Evolutionary conservation across 2,329 filamentous ascomycete species (phyloP).

Genomic region (Claviceps pazoutovae): DNA sequence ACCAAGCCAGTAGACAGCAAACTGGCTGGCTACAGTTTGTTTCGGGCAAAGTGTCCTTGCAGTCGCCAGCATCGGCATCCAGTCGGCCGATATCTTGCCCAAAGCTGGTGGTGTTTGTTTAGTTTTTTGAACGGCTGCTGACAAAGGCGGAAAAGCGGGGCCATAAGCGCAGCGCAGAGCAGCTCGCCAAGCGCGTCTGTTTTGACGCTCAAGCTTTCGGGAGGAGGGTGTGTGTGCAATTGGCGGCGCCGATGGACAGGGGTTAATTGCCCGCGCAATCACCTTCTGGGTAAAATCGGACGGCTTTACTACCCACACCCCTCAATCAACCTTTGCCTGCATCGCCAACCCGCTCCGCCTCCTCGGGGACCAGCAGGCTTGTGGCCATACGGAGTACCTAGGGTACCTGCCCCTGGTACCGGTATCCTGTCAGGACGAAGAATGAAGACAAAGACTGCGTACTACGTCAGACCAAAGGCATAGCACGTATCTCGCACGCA

Average conservation of each 20-base stretch:
- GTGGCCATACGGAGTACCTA: background rate
- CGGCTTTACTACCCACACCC: background rate
- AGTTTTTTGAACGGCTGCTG: background rate
- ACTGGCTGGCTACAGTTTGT: background rate
- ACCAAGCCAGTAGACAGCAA: background rate
- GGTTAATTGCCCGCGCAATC: background rate
- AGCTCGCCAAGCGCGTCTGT: conserved; percentile 4
- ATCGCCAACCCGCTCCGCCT: background rate
- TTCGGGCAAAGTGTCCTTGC: background rate
- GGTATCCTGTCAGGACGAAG: too few relatives aligned
- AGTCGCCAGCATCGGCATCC: background rate
- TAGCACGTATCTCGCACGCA: background rate
- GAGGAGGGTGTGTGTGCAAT: background rate
- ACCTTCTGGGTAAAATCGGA: background rate
- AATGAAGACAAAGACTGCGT: too few relatives aligned
- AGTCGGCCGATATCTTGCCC: background rate
- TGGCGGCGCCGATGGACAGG: background rate
- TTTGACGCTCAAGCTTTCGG: background rate
- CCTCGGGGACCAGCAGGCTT: background rate
- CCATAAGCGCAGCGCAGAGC: background rate
- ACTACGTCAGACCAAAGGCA: too few relatives aligned
- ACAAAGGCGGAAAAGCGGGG: conserved; percentile 1
- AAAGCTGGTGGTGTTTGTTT: background rate
- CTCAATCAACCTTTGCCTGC: background rate
- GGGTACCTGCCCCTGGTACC: too few relatives aligned